Evolutionary conservation across 257 asterid genomes (phyloP), one percentile per base, ranked within the genome.

Genomic region (Plantago ovata): DNA sequence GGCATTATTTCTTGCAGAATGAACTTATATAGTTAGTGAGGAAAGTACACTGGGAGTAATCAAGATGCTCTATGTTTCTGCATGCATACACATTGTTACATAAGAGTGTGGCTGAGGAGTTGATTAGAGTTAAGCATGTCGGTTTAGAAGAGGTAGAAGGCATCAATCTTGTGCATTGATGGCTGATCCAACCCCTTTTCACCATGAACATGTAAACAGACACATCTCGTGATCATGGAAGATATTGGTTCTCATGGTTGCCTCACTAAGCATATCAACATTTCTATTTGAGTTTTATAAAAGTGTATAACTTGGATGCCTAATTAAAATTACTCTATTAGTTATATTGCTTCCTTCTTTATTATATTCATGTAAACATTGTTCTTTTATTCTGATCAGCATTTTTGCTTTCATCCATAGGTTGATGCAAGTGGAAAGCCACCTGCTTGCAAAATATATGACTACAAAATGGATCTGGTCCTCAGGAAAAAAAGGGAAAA

Each of bases 371-470:
- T 14, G 38, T 24, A 46, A 54, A 60, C n/a, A n/a, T n/a, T n/a
- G n/a, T n/a, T n/a, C n/a, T n/a, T 69, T 23, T 67, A 41, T 49
- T 60, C 62, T 13, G 40, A 49, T 40, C 14, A 44, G 42, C 39
- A 22, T 63, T 72, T 36, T 53, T 65, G 52, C 61, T 47, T 59
- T 53, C 22, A 24, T 19, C 56, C 49, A 66, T 76, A 92, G 98
- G 98, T 88, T 71, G 79, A 83, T 63, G 71, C 69, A 64, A 45
- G 55, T 39, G 75, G 72, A 22, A 66, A 69, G 36, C 95, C 95
- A 63, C 95, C 97, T 44, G 98, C 82, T 60, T 88, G 95, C 87
- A 86, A 89, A 77, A 61, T 92, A 45, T 71, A 72, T 72, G 91
- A 92, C 77, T 82, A 69, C 76, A 58, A 75, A 53, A 84, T 61